Conservation (phyloP, 495 filamentous ascomycete genomes). For the Xanthoparmelia taractica region DNA sequence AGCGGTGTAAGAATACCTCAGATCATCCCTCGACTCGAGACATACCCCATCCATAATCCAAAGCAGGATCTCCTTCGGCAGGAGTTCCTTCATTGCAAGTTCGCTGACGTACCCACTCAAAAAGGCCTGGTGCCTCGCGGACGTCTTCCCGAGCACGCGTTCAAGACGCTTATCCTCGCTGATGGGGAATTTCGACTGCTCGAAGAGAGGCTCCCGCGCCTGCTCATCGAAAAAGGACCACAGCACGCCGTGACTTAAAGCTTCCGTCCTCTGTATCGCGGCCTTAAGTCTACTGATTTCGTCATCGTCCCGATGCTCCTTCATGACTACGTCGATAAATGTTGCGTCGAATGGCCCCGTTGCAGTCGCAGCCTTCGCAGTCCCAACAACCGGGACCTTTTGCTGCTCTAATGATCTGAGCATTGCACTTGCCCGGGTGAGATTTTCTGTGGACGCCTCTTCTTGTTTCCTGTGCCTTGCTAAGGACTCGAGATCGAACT, state of each 20-base stretch:
- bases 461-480: constrained; percentile 52
- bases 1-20: constrained; percentile 58
- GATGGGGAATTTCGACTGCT: constrained; percentile 8
- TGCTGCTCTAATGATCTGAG: constrained; percentile 32
- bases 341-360: constrained; percentile 36
- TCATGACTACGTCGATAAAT: constrained; percentile 37
- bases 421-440: constrained; percentile 45
- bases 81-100: constrained; percentile 43
- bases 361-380: constrained; percentile 15
- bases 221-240: constrained; percentile 60
- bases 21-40: constrained; percentile 49
- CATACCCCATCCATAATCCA: constrained; percentile 71
- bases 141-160: constrained; percentile 21
- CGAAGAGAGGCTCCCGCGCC: constrained; percentile 24
- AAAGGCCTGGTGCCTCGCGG: constrained; percentile 53
- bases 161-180: constrained; percentile 10
- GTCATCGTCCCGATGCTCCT: constrained; percentile 47
- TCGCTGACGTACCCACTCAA: constrained; percentile 60
- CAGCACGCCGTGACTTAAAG: constrained; percentile 47
- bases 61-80: constrained; percentile 62
- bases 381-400: constrained; percentile 24
- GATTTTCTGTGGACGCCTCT: constrained; percentile 48
- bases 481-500: constrained; percentile 59
- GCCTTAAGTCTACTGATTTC: constrained; percentile 52
- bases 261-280: constrained; percentile 70